Percentiles rank a stretch among this genome's conserved stretches.
Conservation (phyloP, 331 rosid genomes). For the Quercus lobata region DNA sequence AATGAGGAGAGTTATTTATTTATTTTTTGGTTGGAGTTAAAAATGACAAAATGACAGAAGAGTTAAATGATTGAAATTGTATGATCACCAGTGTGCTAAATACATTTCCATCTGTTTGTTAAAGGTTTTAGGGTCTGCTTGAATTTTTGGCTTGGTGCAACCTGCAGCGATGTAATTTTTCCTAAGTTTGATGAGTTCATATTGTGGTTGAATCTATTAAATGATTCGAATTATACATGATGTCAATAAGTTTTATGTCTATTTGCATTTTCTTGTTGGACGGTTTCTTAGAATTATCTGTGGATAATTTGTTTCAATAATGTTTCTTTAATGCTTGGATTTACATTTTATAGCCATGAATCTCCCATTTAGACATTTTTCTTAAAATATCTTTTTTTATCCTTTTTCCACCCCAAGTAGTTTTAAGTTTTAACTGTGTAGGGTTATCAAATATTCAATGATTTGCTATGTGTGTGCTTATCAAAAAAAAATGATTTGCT, state of each 20-base stretch:
- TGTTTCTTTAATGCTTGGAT: background rate
- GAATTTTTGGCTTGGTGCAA: too few species aligned
- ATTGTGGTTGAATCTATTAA: background rate
- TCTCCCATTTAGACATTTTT: background rate
- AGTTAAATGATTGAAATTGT: too few species aligned
- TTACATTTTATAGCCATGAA: background rate
- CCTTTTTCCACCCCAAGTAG: too few species aligned
- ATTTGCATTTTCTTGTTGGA: background rate
- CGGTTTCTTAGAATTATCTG: background rate
- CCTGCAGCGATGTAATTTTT: too few species aligned
- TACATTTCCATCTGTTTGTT: too few species aligned
- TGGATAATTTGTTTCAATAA: background rate
- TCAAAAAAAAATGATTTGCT: too few species aligned
- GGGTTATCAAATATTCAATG: background rate
- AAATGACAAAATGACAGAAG: background rate
- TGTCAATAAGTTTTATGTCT: background rate
- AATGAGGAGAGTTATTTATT: background rate
- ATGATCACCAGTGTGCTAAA: too few species aligned
- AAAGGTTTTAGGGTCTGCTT: too few species aligned
- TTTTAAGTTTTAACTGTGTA: background rate
- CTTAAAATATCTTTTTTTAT: background rate
- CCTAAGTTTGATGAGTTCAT: background rate
- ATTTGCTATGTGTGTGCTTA: too few species aligned
- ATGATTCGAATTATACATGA: background rate
- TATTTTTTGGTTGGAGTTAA: too few species aligned